Percentiles rank a stretch among this genome's conserved stretches.
phyloP scores from a whole-genome alignment of 495 filamentous ascomycete species.

The Schizothecium vesticola region DNA sequence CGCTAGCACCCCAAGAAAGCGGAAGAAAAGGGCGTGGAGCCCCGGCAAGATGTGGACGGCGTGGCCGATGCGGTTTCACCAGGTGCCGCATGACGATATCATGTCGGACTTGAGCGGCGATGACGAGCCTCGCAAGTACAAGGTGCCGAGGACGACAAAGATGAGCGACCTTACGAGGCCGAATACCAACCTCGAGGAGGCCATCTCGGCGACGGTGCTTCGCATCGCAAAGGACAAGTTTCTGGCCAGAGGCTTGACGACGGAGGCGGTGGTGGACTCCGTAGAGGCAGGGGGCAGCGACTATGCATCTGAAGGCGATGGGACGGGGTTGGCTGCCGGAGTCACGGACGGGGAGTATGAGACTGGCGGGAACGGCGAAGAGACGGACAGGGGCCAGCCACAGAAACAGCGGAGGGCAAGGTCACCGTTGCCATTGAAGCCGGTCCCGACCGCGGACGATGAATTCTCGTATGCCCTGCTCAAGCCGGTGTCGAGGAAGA shows the following conservation, averaged over 20 bases:
- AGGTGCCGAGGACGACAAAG: slow-evolving; percentile 30
- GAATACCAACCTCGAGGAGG: slow-evolving; percentile 60
- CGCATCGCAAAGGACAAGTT: slow-evolving; percentile 62
- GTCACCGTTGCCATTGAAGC: slow-evolving; percentile 12
- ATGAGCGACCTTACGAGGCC: slow-evolving; percentile 24
- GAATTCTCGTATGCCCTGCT: slow-evolving; percentile 55
- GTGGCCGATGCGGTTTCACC: slow-evolving; percentile 62
- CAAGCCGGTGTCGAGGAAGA: slow-evolving; percentile 56
- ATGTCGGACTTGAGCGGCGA: slow-evolving; percentile 33
- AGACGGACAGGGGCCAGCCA: background rate
- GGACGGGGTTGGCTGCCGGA: background rate
- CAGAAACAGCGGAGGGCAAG: slow-evolving; percentile 8
- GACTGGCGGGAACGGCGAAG: background rate
- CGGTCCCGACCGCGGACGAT: slow-evolving; percentile 44
- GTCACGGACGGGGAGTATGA: slow-evolving; percentile 1
- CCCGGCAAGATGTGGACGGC: slow-evolving; percentile 63
- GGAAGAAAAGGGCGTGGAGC: slow-evolving; percentile 26
- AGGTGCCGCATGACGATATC: slow-evolving; percentile 53
- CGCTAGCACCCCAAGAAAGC: background rate
- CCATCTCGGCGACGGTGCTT: slow-evolving; percentile 56
- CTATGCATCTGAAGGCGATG: background rate
- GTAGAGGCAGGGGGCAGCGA: slow-evolving; percentile 11
- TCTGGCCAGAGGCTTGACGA: slow-evolving; percentile 7
- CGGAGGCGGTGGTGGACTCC: background rate
- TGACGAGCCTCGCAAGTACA: slow-evolving; percentile 37